These are phyloP conservation scores for Melanopsichium pennsylvanicum DNA, from an alignment of 1,284 basidiomycete species.

Conservation along the genomic window DNA sequence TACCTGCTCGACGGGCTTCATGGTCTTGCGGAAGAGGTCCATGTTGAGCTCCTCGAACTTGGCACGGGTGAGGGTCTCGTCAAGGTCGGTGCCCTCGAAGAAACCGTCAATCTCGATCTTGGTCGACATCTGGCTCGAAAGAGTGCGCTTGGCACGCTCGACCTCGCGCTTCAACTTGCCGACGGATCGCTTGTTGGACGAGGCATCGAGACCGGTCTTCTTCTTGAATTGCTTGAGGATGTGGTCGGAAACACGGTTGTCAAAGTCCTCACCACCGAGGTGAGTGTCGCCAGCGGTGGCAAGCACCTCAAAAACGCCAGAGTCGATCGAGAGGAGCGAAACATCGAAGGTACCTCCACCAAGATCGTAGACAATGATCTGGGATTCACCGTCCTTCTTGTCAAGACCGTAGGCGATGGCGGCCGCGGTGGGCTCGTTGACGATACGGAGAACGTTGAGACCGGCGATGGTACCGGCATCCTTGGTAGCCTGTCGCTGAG, in stretches of 20 bases:
- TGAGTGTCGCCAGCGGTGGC: constrained; percentile 98
- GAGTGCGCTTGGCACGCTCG: constrained; percentile 98
- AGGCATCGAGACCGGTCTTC: constrained; percentile 73
- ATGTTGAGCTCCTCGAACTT: constrained; percentile 99
- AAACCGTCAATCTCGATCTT: constrained; percentile 82
- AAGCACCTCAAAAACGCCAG: constrained; percentile 95
- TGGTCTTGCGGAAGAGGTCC: constrained; percentile 97
- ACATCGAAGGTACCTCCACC: constrained; percentile 99
- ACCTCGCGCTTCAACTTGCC: constrained; percentile 98
- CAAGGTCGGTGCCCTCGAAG: constrained; percentile 94
- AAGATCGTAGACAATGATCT: constrained; percentile 97
- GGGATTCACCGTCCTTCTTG: constrained; percentile 88
- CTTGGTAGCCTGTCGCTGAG: constrained; percentile 98
- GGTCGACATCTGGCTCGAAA: constrained; percentile 79
- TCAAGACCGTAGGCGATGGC: constrained; percentile 96
- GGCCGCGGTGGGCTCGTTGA: constrained; percentile 98
- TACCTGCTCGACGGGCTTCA: constrained; percentile 99
- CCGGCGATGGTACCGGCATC: constrained; percentile 97
- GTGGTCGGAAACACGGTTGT: constrained; percentile 74
- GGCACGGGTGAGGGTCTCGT: constrained; percentile 87
- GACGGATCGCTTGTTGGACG: constrained; percentile 84
- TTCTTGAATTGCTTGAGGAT: constrained; percentile 66
- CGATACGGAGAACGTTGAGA: constrained; percentile 93
- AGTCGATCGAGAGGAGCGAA: constrained; percentile 92
- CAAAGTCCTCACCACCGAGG: constrained; percentile 98